These are phyloP conservation scores for Acacia pycnantha DNA, from an alignment of 331 rosid species.

Conservation along the genomic window DNA sequence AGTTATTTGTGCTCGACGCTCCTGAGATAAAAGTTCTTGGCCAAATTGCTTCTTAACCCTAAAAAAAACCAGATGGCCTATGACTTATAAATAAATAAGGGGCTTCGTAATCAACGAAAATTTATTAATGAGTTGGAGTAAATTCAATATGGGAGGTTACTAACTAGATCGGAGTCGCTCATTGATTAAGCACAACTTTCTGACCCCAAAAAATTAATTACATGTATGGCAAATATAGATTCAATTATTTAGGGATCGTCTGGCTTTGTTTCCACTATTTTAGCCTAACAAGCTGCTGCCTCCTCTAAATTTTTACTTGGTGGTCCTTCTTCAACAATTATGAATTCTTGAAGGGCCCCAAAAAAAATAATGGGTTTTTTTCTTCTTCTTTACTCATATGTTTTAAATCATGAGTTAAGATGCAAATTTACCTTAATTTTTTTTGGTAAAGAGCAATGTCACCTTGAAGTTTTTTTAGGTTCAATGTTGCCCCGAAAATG, in stretches of 20 bases:
- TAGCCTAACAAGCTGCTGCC: constrained; percentile 12
- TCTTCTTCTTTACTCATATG: no score
- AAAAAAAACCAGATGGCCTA: no score
- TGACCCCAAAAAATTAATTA: not conserved
- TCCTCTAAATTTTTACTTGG: not conserved
- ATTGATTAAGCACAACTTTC: not conserved
- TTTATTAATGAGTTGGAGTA: not conserved
- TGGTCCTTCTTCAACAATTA: not conserved
- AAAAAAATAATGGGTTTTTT: no score
- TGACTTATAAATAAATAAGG: not conserved
- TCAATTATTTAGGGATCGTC: constrained; percentile 12
- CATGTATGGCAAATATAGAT: not conserved
- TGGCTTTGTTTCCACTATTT: constrained; percentile 5
- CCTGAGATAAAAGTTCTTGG: no score
- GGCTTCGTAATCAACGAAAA: not conserved
- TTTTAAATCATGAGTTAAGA: no score
- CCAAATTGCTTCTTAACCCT: no score
- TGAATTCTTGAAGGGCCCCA: not conserved
- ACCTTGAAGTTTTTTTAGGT: no score
- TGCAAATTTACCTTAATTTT: no score
- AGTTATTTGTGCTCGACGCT: no score
- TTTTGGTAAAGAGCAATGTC: no score
- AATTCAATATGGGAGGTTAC: not conserved
- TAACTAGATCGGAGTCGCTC: not conserved
- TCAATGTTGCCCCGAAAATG: no score